Percentiles rank a stretch among this genome's conserved stretches.
Evolutionary conservation across 1,284 basidiomycete species (phyloP).

Genomic region (Boletus mariae): DNA sequence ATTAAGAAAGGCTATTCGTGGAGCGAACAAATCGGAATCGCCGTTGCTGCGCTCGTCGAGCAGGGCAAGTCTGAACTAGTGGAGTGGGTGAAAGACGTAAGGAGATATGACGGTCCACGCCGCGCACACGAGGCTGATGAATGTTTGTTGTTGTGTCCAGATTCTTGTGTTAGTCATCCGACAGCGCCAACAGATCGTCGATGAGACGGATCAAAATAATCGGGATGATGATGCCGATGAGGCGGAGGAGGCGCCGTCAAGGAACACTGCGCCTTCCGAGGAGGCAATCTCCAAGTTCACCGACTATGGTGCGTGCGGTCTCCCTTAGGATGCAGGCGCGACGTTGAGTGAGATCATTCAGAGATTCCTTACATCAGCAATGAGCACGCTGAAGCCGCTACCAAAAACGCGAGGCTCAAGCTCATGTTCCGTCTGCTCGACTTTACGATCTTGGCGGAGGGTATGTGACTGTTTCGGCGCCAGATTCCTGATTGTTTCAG

Average conservation of each 20-base stretch:
- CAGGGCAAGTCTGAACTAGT: conserved; percentile 62
- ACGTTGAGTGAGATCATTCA: conserved; percentile 31
- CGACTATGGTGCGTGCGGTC: conserved; percentile 63
- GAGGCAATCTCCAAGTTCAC: conserved; percentile 71
- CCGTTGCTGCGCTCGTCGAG: conserved; percentile 71
- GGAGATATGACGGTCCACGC: conserved; percentile 29
- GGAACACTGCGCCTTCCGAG: conserved; percentile 52
- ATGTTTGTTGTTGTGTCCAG: conserved; percentile 39
- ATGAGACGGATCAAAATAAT: conserved; percentile 58
- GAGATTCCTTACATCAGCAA: conserved; percentile 74
- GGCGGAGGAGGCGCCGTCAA: conserved; percentile 41
- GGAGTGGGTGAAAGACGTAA: conserved; percentile 77
- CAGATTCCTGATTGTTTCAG: conserved; percentile 4
- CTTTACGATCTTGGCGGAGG: conserved; percentile 58
- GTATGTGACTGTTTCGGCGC: conserved; percentile 36
- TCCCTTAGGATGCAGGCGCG: neutral
- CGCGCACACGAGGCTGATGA: conserved; percentile 22
- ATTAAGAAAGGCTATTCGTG: conserved; percentile 87
- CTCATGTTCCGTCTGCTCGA: conserved; percentile 74
- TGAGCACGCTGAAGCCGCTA: conserved; percentile 71
- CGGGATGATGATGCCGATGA: conserved; percentile 43
- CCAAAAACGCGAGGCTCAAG: conserved; percentile 74
- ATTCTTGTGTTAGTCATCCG: conserved; percentile 65
- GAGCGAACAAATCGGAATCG: conserved; percentile 87
- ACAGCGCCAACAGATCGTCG: conserved; percentile 66